Conservation (phyloP, 2,329 filamentous ascomycete genomes). For the Neophaeococcomyces mojaviensis region DNA sequence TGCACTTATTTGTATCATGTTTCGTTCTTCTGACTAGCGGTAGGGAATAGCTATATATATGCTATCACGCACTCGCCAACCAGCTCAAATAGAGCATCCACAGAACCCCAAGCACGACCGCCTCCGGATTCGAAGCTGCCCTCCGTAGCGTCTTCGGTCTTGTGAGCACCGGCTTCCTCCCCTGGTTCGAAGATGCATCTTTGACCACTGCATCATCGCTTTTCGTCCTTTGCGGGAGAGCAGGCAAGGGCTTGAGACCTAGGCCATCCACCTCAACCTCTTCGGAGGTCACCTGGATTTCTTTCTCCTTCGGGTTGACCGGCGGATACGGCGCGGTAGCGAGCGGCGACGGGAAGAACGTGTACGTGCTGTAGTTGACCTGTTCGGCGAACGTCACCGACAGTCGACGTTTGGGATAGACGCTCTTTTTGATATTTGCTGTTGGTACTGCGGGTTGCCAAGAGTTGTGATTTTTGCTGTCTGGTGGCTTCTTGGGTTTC, state of each 20-base stretch:
- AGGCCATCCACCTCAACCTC: not conserved
- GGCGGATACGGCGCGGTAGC: not conserved
- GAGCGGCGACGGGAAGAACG: not conserved
- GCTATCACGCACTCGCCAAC: no score
- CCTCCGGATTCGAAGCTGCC: not conserved
- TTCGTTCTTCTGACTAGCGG: no score
- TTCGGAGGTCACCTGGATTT: no score
- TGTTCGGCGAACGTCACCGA: not conserved
- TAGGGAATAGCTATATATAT: no score
- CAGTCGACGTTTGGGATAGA: not conserved
- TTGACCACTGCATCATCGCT: conserved; percentile 2
- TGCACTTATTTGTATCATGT: no score
- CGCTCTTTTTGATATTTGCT: no score
- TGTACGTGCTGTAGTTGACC: not conserved
- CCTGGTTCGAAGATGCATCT: not conserved
- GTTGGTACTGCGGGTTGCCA: no score
- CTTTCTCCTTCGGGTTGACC: no score
- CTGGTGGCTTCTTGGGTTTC: conserved; percentile 3
- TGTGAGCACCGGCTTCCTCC: not conserved
- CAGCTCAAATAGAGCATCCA: conserved; percentile 8
- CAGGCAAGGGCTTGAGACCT: not conserved
- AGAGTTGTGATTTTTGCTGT: no score
- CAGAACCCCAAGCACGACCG: conserved; percentile 1
- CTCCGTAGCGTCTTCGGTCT: not conserved
- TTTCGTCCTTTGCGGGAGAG: not conserved